phyloP scores from a whole-genome alignment of 164 flowering plant species.

The grape (Vitis vinifera) region DNA sequence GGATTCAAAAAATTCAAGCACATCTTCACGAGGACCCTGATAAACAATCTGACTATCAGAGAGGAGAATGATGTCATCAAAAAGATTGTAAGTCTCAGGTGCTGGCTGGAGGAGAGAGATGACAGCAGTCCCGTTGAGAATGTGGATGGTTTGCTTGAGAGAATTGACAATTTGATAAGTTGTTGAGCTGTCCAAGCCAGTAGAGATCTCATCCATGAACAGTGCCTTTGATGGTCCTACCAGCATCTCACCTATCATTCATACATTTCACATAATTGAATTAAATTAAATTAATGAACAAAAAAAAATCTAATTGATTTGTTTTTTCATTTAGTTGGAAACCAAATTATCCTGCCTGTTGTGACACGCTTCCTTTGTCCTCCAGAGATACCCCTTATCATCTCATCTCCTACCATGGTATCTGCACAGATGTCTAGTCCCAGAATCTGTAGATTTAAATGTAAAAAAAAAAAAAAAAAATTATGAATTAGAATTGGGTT shows the following conservation, averaged over 20 bases:
- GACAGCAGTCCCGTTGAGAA: slow-evolving; percentile 63
- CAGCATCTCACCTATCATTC: slow-evolving; percentile 65
- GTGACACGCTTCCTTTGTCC: slow-evolving; percentile 52
- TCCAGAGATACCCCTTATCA: slow-evolving; percentile 50
- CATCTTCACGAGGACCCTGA: slow-evolving; percentile 71
- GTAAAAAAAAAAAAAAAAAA: background rate
- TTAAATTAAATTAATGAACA: background rate
- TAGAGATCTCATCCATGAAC: slow-evolving; percentile 92
- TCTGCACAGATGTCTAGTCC: slow-evolving; percentile 47
- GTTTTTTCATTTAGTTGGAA: background rate
- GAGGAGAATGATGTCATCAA: slow-evolving; percentile 75
- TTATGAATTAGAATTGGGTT: background rate
- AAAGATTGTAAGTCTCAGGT: slow-evolving; percentile 73
- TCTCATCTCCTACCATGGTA: slow-evolving; percentile 45
- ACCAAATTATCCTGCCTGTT: slow-evolving; percentile 16
- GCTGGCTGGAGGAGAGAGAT: slow-evolving; percentile 90
- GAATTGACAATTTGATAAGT: slow-evolving; percentile 72
- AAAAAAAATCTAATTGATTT: too few species aligned
- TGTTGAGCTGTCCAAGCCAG: slow-evolving; percentile 86
- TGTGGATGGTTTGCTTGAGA: slow-evolving; percentile 51
- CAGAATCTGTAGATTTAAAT: slow-evolving; percentile 27
- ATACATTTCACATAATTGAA: too few species aligned
- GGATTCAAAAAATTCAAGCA: slow-evolving; percentile 63
- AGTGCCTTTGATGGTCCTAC: slow-evolving; percentile 75
- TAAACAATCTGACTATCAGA: slow-evolving; percentile 76